Evolutionary conservation across 2,329 filamentous ascomycete genomes (phyloP).

Genomic region (Calonectria hongkongensis): DNA sequence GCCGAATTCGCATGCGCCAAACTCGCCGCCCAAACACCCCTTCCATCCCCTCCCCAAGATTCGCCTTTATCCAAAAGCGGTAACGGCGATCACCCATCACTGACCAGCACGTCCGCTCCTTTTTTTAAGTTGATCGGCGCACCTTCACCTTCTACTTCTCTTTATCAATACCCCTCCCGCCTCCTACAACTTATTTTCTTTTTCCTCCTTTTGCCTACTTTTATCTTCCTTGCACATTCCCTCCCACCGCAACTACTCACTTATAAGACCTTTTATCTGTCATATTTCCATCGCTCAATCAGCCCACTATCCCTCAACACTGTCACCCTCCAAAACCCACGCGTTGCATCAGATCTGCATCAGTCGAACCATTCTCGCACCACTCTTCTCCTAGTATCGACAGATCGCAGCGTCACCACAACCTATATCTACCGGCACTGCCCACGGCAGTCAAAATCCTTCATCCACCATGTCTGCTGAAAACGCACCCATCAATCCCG

Average conservation of each 20-base stretch:
- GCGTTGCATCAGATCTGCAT: slow-evolving; percentile 51
- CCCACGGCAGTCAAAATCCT: slow-evolving; percentile 44
- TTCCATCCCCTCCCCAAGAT: slow-evolving; percentile 33
- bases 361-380: slow-evolving; percentile 56
- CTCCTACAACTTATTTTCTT: slow-evolving; percentile 33
- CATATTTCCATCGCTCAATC: slow-evolving; percentile 37
- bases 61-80: slow-evolving; percentile 51
- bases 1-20: slow-evolving; percentile 48
- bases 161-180: slow-evolving; percentile 52
- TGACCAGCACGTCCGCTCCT: slow-evolving; percentile 46
- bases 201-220: slow-evolving; percentile 33
- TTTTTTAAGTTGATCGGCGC: slow-evolving; percentile 56
- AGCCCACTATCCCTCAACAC: slow-evolving; percentile 48
- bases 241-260: slow-evolving; percentile 29
- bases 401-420: slow-evolving; percentile 51
- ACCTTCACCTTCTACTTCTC: slow-evolving; percentile 45
- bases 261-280: slow-evolving; percentile 29
- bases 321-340: slow-evolving; percentile 50
- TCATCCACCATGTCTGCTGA: slow-evolving; percentile 59
- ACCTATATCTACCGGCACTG: slow-evolving; percentile 52
- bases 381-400: slow-evolving; percentile 49
- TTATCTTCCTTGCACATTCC: slow-evolving; percentile 38
- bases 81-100: slow-evolving; percentile 55
- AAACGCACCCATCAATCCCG: slow-evolving; percentile 53
- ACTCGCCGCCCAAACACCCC: slow-evolving; percentile 45